Percentiles rank a stretch among this genome's conserved stretches.
Conservation (phyloP, 768 basidiomycete species). For the Trametes sanguinea region DNA sequence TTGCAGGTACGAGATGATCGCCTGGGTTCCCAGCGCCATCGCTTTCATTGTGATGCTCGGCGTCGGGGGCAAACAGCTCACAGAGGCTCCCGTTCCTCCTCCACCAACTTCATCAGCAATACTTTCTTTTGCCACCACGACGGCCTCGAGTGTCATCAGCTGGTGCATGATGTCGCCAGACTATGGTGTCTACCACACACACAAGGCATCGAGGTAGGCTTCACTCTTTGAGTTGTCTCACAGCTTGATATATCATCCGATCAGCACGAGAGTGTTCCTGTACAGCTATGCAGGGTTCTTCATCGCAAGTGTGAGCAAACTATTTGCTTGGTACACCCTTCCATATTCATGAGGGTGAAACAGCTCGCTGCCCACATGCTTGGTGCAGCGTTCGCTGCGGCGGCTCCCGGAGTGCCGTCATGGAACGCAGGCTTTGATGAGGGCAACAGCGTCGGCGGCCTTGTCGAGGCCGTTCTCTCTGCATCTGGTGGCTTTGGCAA, state of each 20-base stretch:
- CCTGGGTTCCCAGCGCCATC: conserved; percentile 44
- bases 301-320: conserved; percentile 39
- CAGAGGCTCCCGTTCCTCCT: conserved; percentile 23
- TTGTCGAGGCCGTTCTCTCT: conserved; percentile 41
- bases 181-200: conserved; percentile 49
- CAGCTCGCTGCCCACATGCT: conserved; percentile 45
- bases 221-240: too few species aligned
- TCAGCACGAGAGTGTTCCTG: conserved; percentile 42
- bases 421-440: conserved; percentile 45
- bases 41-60: conserved; percentile 42
- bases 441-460: conserved; percentile 44
- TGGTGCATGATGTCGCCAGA: conserved; percentile 48
- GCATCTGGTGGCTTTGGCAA: conserved; percentile 48
- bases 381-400: conserved; percentile 49
- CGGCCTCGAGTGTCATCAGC: conserved; percentile 47
- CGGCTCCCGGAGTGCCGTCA: conserved; percentile 38
- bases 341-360: not conserved
- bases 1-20: conserved; percentile 38
- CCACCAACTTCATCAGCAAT: conserved; percentile 38
- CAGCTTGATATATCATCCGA: too few species aligned
- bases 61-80: conserved; percentile 39
- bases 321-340: not conserved
- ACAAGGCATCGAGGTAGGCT: conserved; percentile 33
- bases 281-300: conserved; percentile 52
- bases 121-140: conserved; percentile 47